phyloP scores from a whole-genome alignment of 208 protist genomes.

The Wallacemonas sp. region DNA sequence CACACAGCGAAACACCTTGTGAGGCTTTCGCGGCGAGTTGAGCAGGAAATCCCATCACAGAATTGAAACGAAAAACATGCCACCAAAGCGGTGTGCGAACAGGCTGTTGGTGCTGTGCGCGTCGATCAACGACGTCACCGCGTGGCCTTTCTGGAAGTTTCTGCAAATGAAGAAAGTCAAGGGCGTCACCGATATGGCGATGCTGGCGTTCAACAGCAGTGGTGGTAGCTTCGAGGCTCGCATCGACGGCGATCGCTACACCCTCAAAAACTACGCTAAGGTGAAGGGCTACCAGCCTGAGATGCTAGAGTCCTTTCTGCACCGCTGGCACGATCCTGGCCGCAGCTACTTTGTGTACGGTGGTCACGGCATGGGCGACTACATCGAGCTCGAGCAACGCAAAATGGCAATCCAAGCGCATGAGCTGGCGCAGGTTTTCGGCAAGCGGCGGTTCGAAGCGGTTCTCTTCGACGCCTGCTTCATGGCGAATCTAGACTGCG shows the following conservation, averaged over 20 bases:
- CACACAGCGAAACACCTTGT: slow-evolving; percentile 6
- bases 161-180: slow-evolving; percentile 84
- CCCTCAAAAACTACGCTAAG: slow-evolving; percentile 70
- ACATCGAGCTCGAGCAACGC: slow-evolving; percentile 71
- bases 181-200: slow-evolving; percentile 68
- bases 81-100: slow-evolving; percentile 32
- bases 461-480: slow-evolving; percentile 89
- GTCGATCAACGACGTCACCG: slow-evolving; percentile 83
- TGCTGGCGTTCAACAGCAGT: slow-evolving; percentile 85
- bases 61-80: slow-evolving; percentile 9
- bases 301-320: slow-evolving; percentile 64
- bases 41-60: neutral
- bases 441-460: slow-evolving; percentile 63
- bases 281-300: slow-evolving; percentile 61
- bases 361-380: slow-evolving; percentile 88
- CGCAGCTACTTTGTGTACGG: slow-evolving; percentile 86
- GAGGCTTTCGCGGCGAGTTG: too few species aligned
- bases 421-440: slow-evolving; percentile 69
- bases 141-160: slow-evolving; percentile 90
- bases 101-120: slow-evolving; percentile 72
- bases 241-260: slow-evolving; percentile 67
- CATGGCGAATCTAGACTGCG: slow-evolving; percentile 86
- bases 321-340: slow-evolving; percentile 64
- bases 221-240: slow-evolving; percentile 85
- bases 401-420: slow-evolving; percentile 64